A percentile compares a stretch with the other conserved stretches of the same genome.
phyloP scores from a whole-genome alignment of 2,329 filamentous ascomycete genomes.

The Cladophialophora immunda region DNA sequence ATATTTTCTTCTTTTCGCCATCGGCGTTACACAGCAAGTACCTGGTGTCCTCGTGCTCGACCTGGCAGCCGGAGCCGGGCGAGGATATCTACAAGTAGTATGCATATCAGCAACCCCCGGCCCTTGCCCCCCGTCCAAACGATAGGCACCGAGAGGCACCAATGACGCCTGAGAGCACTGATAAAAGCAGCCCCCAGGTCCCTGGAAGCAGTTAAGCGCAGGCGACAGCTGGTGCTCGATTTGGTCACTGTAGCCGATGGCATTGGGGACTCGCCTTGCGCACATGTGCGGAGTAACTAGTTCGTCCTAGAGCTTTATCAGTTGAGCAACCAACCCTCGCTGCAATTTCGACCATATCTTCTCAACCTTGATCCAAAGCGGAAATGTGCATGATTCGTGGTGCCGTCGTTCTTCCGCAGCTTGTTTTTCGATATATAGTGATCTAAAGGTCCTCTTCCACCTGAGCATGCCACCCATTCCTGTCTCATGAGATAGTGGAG shows the following conservation, averaged over 20 bases:
- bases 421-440: not conserved
- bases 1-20: not conserved
- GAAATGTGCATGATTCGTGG: not conserved
- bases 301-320: slow-evolving; percentile 19
- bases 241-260: slow-evolving; percentile 21
- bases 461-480: slow-evolving; percentile 27
- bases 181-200: not conserved
- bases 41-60: not conserved
- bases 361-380: slow-evolving; percentile 3
- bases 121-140: not conserved
- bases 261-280: slow-evolving; percentile 5
- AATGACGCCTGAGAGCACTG: slow-evolving; percentile 9
- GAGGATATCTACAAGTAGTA: not conserved
- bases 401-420: not conserved
- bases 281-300: slow-evolving; percentile 16
- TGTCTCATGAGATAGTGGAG: slow-evolving; percentile 2
- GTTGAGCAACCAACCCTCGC: not conserved
- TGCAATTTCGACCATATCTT: slow-evolving; percentile 1
- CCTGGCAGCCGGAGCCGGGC: slow-evolving; percentile 2
- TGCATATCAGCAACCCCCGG: not conserved
- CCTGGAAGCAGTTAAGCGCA: slow-evolving; percentile 4
- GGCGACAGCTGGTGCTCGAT: slow-evolving; percentile 14
- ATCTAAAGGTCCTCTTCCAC: not conserved
- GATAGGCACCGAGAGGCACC: slow-evolving; percentile 1
- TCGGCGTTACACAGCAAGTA: not conserved